Evolutionary conservation across 768 basidiomycete species (phyloP).

Genomic region (Galerina sulciceps): DNA sequence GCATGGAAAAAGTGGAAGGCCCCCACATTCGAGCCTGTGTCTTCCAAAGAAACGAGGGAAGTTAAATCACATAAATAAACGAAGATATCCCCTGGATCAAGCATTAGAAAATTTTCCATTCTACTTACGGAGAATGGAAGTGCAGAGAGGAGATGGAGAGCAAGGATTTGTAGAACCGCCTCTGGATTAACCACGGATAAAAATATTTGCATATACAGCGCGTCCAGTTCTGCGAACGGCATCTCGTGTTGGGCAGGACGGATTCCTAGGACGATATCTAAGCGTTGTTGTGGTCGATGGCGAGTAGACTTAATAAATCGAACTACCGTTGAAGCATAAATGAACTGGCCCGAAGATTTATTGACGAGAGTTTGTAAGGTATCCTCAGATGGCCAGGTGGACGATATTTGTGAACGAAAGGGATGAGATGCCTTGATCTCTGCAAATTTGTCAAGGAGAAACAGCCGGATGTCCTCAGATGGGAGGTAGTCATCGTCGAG

Average conservation of each 20-base stretch:
- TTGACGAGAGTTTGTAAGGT: neutral
- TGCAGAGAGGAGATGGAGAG: neutral
- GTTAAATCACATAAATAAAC: too few species aligned
- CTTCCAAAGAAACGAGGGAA: too few species aligned
- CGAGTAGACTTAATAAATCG: neutral
- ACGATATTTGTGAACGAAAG: neutral
- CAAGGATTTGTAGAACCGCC: neutral
- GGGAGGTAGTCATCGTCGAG: constrained; percentile 1
- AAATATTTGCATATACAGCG: constrained; percentile 3
- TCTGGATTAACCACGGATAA: neutral
- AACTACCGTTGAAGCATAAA: constrained; percentile 1
- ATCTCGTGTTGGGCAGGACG: neutral
- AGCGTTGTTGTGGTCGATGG: constrained; percentile 1
- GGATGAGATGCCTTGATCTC: neutral
- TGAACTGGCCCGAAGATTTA: constrained; percentile 9
- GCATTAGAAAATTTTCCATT: too few species aligned
- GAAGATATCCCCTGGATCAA: too few species aligned
- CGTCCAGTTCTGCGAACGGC: constrained; percentile 6
- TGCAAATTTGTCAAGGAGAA: neutral
- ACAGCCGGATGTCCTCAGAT: neutral
- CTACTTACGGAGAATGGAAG: too few species aligned
- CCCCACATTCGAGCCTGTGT: too few species aligned
- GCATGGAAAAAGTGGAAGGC: too few species aligned
- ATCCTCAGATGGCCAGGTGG: neutral
- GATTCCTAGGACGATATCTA: constrained; percentile 1